Base-by-base conservation (phyloP, 1,284 basidiomycete genomes). In the Boletus semigastroideus region DNA sequence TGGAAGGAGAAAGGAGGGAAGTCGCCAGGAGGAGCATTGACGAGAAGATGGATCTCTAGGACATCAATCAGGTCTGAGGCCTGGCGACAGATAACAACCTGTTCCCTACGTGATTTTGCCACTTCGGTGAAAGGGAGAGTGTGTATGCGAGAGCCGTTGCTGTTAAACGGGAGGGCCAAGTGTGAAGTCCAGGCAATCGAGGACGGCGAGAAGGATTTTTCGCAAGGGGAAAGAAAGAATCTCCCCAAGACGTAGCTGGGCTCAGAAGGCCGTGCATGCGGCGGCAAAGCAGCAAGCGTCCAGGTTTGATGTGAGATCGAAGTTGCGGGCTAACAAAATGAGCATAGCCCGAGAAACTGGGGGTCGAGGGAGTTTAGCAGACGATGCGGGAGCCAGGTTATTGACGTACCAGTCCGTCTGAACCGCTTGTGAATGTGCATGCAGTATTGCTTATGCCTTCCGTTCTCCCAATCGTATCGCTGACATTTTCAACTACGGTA, bases 371-470 rank as follows among this genome's bases (percentile, higher is more conserved):
- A 17, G 36, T 37, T 17, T 37, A 8, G 27, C 10, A 5, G 36
- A 37, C 2, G 36, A 17, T 8, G 36, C 9, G 8, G 36, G 34
- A 16, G 34, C 34, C 34, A 36, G 9, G 13, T 36, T 36, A 0
- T 30, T 11, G 12, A 61, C 64, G 34, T 52, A 67, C 67, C 25
- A 5, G 56, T 53, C 22, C 42, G 57, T 8, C 44, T 19, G 34
- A 45, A 59, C 9, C 64, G 67, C 31, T 57, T 34, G 7, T 57
- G 65, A 28, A 66, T 17, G 3, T 53, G 47, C 4, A 31, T 51
- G 33, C 64, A 66, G 38, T 69, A 68, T 16, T 53, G 45, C 37
- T 61, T 68, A 46, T 69, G 64, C 34, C 51, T 65, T 19, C 64
- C 64, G 13, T 53, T 30, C 38, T 39, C 28, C 64, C 64, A 69